Conservation (phyloP, 2,329 filamentous ascomycete genomes). For the Mycocentrospora acerina region DNA sequence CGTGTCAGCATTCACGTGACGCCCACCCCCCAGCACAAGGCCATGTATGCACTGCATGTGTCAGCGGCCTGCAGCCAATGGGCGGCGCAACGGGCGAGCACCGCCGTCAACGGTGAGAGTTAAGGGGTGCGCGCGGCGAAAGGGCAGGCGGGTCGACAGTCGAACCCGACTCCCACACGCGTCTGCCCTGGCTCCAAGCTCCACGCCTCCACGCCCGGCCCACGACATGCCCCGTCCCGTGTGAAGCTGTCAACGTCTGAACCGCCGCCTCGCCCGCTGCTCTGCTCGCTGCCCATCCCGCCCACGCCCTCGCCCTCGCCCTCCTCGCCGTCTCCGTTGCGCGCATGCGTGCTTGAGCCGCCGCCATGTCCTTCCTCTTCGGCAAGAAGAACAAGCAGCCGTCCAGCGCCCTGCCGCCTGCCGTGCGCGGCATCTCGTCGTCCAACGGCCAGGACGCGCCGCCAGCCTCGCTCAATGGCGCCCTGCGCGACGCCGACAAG, state of each 20-base stretch:
- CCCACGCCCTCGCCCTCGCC: constrained; percentile 3
- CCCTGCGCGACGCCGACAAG: constrained; percentile 46
- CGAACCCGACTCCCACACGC: too few species aligned
- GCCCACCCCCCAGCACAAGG: too few species aligned
- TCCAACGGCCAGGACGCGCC: constrained; percentile 55
- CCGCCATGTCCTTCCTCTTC: constrained; percentile 56
- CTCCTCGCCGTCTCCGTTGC: constrained; percentile 11
- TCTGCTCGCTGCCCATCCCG: not conserved
- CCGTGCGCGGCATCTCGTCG: constrained; percentile 57
- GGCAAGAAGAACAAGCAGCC: constrained; percentile 49
- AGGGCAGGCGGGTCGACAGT: too few species aligned
- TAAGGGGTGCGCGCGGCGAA: too few species aligned
- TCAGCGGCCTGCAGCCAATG: too few species aligned
- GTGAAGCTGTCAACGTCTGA: too few species aligned
- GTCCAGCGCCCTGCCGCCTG: constrained; percentile 52
- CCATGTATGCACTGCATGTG: too few species aligned
- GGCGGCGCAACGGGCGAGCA: too few species aligned
- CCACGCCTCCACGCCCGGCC: too few species aligned
- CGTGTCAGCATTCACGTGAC: not conserved
- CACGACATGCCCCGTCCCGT: too few species aligned
- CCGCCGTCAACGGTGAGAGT: too few species aligned
- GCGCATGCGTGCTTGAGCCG: constrained; percentile 37
- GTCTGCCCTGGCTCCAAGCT: too few species aligned
- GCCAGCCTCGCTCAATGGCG: constrained; percentile 46
- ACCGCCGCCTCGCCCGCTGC: constrained; percentile 4